Conservation (phyloP, 345 rosid genomes). For the Moricandia moricandioides region DNA sequence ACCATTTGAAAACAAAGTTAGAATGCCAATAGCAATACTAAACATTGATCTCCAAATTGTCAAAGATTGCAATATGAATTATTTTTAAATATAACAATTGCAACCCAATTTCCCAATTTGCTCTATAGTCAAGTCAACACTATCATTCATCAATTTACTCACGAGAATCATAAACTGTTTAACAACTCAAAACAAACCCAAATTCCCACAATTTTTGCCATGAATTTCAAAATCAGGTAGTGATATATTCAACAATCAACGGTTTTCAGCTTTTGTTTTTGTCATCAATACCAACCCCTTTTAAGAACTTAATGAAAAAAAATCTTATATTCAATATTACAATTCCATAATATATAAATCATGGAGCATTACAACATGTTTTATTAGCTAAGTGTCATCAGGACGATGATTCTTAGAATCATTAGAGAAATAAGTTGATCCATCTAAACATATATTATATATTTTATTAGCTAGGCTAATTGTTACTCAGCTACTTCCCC, state of each 20-base stretch:
- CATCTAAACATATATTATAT: no score
- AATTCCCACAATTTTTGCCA: neutral
- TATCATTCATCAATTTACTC: neutral
- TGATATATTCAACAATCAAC: conserved; percentile 6
- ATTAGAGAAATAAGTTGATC: no score
- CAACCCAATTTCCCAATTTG: neutral
- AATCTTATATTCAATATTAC: neutral
- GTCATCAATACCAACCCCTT: neutral
- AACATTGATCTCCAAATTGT: neutral
- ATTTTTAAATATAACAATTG: neutral
- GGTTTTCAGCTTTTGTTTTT: neutral
- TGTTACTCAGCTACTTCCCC: no score
- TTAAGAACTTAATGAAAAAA: neutral
- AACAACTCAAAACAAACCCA: neutral
- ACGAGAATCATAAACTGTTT: neutral
- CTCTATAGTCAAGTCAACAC: neutral
- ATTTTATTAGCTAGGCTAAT: no score
- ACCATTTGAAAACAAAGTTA: neutral
- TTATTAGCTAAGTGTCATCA: no score
- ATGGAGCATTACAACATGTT: no score
- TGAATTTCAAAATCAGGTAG: neutral
- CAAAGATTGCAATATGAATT: neutral
- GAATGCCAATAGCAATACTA: neutral
- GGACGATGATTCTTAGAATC: no score
- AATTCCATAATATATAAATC: no score